A percentile compares a stretch with the other conserved stretches of the same genome.
Evolutionary conservation across 139 green algal species (phyloP).

Genomic region (Chlamydomonas eustigma): DNA sequence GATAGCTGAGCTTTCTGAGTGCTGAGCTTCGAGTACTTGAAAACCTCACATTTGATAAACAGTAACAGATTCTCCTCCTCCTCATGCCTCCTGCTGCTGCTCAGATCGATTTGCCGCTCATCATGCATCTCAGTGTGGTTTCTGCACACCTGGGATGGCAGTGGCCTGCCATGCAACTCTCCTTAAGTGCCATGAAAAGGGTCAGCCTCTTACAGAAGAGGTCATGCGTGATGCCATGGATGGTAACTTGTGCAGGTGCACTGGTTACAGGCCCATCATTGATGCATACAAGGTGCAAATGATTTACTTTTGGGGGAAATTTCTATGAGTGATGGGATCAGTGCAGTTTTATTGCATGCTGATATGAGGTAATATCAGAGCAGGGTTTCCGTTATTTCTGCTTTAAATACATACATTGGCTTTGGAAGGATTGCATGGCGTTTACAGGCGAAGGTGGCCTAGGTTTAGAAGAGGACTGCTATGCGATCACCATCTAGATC

Average conservation of each 20-base stretch:
- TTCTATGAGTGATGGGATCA: too few species aligned
- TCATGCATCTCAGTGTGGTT: slow-evolving; percentile 69
- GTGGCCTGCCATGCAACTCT: slow-evolving; percentile 44
- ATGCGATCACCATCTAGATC: too few species aligned
- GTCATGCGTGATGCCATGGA: slow-evolving; percentile 55
- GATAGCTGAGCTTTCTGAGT: background rate
- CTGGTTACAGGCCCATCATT: slow-evolving; percentile 70
- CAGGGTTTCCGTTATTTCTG: too few species aligned
- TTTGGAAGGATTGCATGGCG: too few species aligned
- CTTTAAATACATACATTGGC: too few species aligned
- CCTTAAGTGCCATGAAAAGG: background rate
- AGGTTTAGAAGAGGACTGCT: too few species aligned
- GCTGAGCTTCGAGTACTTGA: background rate
- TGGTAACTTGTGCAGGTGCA: slow-evolving; percentile 80
- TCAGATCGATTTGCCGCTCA: slow-evolving; percentile 31
- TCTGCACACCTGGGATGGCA: slow-evolving; percentile 75
- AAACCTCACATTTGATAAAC: background rate
- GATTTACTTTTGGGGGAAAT: too few species aligned
- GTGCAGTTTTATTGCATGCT: too few species aligned
- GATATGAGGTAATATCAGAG: too few species aligned
- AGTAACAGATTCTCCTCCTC: background rate
- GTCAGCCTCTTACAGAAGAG: background rate
- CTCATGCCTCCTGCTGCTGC: background rate
- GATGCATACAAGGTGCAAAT: slow-evolving; percentile 48
- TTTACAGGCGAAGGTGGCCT: too few species aligned